These are phyloP conservation scores for Excoecaria agallocha DNA, from an alignment of 345 rosid genomes.

Conservation along the genomic window DNA sequence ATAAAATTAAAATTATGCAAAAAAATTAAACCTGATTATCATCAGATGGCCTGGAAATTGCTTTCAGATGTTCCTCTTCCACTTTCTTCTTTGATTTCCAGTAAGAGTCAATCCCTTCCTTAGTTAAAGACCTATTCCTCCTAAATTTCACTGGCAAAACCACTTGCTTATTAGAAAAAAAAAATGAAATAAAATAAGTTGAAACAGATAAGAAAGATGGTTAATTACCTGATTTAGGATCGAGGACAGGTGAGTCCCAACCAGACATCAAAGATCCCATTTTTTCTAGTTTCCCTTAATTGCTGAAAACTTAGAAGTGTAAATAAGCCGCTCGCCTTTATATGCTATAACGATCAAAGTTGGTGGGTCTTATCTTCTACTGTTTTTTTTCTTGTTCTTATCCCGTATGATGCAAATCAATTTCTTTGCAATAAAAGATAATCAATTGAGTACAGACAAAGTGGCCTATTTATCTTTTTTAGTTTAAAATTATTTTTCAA, in stretches of 20 bases:
- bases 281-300: not conserved
- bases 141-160: slow-evolving; percentile 37
- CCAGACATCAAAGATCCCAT: slow-evolving; percentile 99
- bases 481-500: no score
- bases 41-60: slow-evolving; percentile 30
- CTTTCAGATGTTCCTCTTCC: slow-evolving; percentile 54
- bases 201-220: not conserved
- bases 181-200: not conserved
- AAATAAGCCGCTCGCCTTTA: no score
- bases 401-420: no score
- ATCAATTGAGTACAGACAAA: no score
- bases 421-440: no score
- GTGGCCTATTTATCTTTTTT: no score
- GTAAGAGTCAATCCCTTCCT: slow-evolving; percentile 68
- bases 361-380: no score
- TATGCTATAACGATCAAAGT: no score
- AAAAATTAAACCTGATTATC: slow-evolving; percentile 15
- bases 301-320: no score
- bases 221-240: slow-evolving; percentile 50
- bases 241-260: slow-evolving; percentile 67
- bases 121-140: slow-evolving; percentile 67
- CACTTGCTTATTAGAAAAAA: not conserved
- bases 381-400: no score
- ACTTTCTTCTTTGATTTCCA: slow-evolving; percentile 66
- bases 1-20: not conserved